These are phyloP conservation scores for Metschnikowia anglica DNA, from an alignment of 805 yeast species.

Conservation along the genomic window DNA sequence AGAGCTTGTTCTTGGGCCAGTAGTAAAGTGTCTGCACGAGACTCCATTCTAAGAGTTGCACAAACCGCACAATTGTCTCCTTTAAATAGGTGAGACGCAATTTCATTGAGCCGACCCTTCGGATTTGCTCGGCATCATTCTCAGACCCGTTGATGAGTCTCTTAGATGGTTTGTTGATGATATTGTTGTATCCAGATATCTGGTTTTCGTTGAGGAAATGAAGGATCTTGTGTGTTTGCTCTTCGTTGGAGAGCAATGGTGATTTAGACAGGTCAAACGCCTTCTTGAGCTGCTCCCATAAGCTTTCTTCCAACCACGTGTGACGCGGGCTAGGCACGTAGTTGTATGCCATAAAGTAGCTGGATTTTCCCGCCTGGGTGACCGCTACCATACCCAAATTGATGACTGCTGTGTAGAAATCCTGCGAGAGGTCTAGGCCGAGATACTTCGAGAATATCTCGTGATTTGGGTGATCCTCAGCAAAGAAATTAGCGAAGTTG, in stretches of 20 bases:
- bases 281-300: conserved; percentile 9
- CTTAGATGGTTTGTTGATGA: conserved; percentile 30
- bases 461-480: conserved; percentile 24
- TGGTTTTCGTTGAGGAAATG: conserved; percentile 14
- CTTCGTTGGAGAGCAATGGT: not conserved
- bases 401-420: conserved; percentile 61
- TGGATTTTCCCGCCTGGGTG: conserved; percentile 64
- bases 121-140: conserved; percentile 1
- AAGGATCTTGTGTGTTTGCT: conserved; percentile 9
- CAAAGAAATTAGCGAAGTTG: conserved; percentile 36
- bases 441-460: conserved; percentile 27
- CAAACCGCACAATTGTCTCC: conserved; percentile 22
- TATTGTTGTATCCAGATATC: conserved; percentile 30
- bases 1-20: conserved; percentile 2
- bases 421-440: conserved; percentile 51
- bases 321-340: conserved; percentile 45
- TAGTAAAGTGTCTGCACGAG: not conserved
- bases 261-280: conserved; percentile 2
- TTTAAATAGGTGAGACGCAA: conserved; percentile 23
- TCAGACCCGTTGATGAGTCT: conserved; percentile 24
- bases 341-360: conserved; percentile 61
- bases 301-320: conserved; percentile 47
- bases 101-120: conserved; percentile 20
- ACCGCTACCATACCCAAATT: conserved; percentile 62
- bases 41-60: conserved; percentile 25